Conservation (phyloP, 2,329 filamentous ascomycete species). For the Penicillium sp. region DNA sequence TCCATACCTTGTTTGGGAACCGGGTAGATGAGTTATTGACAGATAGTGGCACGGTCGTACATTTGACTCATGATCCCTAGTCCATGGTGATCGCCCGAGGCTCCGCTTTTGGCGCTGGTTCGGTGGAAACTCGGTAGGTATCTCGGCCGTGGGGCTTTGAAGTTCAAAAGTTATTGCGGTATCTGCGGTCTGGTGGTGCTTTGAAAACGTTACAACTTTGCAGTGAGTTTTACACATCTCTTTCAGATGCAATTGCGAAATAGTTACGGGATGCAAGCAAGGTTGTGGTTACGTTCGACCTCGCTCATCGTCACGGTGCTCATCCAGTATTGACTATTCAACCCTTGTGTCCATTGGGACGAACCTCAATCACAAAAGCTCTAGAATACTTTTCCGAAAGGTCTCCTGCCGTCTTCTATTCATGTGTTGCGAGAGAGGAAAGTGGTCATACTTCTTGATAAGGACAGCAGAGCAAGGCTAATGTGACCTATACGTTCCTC, state of each 20-base stretch:
- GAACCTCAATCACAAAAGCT: not conserved
- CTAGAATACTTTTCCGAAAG: conserved; percentile 8
- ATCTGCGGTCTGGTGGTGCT: no score
- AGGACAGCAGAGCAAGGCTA: conserved; percentile 2
- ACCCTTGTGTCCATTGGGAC: not conserved
- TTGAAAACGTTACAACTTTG: no score
- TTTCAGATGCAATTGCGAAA: not conserved
- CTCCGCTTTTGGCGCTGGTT: no score
- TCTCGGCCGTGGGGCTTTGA: no score
- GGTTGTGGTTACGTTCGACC: conserved; percentile 18
- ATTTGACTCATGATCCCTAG: no score
- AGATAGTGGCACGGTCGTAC: no score
- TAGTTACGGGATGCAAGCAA: conserved; percentile 17
- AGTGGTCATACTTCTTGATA: conserved; percentile 8
- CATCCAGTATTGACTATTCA: conserved; percentile 14
- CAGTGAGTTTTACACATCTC: no score
- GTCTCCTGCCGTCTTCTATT: not conserved
- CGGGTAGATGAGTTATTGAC: no score
- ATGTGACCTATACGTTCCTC: conserved; percentile 1
- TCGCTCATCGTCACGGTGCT: conserved; percentile 18
- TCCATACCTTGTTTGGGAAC: no score
- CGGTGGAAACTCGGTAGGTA: no score
- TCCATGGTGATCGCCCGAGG: no score
- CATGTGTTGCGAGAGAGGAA: not conserved
- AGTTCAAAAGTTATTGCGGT: no score